Percentiles rank a stretch among this genome's conserved stretches.
These are phyloP conservation scores for Podaxis sp. DNA, from an alignment of 768 basidiomycete species.

Conservation along the genomic window DNA sequence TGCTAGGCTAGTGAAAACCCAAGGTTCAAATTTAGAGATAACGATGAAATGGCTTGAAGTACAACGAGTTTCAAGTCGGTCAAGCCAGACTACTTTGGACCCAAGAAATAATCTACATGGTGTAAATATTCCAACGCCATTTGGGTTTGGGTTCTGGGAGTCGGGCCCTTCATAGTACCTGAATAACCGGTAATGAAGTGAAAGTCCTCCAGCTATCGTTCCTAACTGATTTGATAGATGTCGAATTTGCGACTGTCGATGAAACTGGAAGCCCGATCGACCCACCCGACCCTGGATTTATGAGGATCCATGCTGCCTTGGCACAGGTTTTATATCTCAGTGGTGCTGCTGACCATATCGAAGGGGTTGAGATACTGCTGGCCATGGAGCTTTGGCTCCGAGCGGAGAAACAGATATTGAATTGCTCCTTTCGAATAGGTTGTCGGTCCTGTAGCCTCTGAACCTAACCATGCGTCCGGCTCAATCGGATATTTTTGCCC, in stretches of 20 bases:
- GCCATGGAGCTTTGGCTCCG: background rate
- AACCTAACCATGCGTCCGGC: too few species aligned
- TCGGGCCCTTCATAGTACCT: slow-evolving; percentile 8
- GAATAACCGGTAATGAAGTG: slow-evolving; percentile 11
- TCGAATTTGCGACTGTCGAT: slow-evolving; percentile 9
- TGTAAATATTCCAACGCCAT: too few species aligned
- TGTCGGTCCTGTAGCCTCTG: background rate
- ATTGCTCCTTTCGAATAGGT: background rate
- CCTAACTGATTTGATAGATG: slow-evolving; percentile 1
- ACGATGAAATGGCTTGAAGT: too few species aligned
- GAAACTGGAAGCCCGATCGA: slow-evolving; percentile 1
- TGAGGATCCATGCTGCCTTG: slow-evolving; percentile 19
- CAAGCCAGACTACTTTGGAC: too few species aligned
- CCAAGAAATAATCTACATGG: too few species aligned
- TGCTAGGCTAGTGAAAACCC: too few species aligned
- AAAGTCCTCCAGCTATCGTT: background rate
- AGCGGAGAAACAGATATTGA: background rate
- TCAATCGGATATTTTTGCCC: too few species aligned
- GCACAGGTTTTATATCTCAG: slow-evolving; percentile 16
- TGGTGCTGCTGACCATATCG: background rate
- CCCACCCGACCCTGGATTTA: slow-evolving; percentile 14
- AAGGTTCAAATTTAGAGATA: too few species aligned
- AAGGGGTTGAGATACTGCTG: background rate
- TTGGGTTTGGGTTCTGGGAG: too few species aligned
- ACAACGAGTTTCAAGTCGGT: too few species aligned